Percentiles rank a stretch among this genome's conserved stretches.
phyloP scores from a whole-genome alignment of 1,284 basidiomycete genomes.

The Neolentinus lepideus region DNA sequence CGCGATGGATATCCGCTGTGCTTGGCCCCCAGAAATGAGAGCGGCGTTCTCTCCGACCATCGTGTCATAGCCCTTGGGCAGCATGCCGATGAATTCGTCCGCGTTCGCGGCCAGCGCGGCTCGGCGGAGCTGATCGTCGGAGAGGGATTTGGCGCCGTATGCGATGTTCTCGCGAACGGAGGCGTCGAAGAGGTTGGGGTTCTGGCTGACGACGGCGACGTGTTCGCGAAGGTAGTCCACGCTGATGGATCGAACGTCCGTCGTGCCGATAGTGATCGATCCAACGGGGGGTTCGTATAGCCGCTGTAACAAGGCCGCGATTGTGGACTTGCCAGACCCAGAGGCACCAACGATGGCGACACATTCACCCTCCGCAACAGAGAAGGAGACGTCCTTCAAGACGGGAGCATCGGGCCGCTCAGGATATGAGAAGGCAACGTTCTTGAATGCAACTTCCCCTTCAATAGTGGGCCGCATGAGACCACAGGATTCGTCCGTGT shows the following conservation, averaged over 20 bases:
- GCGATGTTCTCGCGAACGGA: conserved; percentile 82
- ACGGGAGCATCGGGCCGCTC: conserved; percentile 69
- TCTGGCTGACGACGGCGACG: conserved; percentile 81
- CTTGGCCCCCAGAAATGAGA: conserved; percentile 91
- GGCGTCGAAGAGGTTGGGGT: conserved; percentile 82
- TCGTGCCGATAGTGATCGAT: conserved; percentile 48
- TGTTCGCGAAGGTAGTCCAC: conserved; percentile 73
- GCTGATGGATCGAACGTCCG: conserved; percentile 50
- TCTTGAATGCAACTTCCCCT: conserved; percentile 60
- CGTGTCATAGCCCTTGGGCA: conserved; percentile 85
- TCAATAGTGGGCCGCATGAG: conserved; percentile 54
- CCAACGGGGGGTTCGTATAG: conserved; percentile 78
- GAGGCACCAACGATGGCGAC: conserved; percentile 87
- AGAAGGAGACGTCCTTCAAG: conserved; percentile 59
- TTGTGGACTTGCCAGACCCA: conserved; percentile 86
- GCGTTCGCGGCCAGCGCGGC: conserved; percentile 77
- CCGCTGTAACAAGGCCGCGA: conserved; percentile 77
- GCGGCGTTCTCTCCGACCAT: conserved; percentile 83
- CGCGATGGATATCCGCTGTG: conserved; percentile 89
- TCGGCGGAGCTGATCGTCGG: conserved; percentile 48
- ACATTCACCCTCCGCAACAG: conserved; percentile 65
- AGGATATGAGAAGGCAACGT: conserved; percentile 81
- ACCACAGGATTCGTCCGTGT: conserved; percentile 66
- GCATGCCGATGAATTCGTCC: conserved; percentile 78
- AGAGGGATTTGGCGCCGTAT: conserved; percentile 58